phyloP scores from a whole-genome alignment of 208 protist species.

The Borovskyia barvae region DNA sequence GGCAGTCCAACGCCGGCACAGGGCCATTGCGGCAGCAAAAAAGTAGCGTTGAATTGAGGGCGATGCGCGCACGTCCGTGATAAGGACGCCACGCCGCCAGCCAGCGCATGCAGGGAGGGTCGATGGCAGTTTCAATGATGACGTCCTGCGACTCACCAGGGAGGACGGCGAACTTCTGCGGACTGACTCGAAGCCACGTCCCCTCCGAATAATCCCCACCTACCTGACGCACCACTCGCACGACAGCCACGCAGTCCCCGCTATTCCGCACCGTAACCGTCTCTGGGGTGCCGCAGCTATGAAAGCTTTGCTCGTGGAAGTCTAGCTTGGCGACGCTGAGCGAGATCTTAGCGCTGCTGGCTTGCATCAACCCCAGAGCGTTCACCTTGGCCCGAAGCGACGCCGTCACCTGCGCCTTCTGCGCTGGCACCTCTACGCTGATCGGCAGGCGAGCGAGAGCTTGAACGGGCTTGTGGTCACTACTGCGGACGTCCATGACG shows the following conservation, averaged over 20 bases:
- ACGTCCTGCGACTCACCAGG: constrained; percentile 70
- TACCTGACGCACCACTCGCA: constrained; percentile 60
- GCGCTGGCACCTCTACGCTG: constrained; percentile 50
- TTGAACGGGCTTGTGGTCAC: constrained; percentile 86
- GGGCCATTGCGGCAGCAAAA: constrained; percentile 61
- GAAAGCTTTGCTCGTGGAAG: constrained; percentile 68
- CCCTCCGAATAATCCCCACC: constrained; percentile 39
- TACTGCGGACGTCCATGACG: constrained; percentile 56
- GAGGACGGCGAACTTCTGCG: constrained; percentile 57
- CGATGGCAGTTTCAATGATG: constrained; percentile 47
- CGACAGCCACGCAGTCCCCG: constrained; percentile 64
- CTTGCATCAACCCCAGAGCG: constrained; percentile 41
- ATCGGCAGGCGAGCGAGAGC: constrained; percentile 65
- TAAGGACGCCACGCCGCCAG: constrained; percentile 63
- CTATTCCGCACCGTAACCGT: constrained; percentile 60
- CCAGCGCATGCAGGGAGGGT: constrained; percentile 67
- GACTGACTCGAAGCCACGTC: constrained; percentile 72
- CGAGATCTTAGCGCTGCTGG: constrained; percentile 40
- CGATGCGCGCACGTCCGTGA: constrained; percentile 40
- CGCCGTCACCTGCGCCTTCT: constrained; percentile 50
- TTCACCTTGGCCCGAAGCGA: constrained; percentile 42
- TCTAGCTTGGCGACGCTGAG: constrained; percentile 37
- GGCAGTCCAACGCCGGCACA: constrained; percentile 62
- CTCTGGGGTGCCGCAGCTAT: constrained; percentile 35
- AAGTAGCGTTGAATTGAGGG: constrained; percentile 49